phyloP scores from a whole-genome alignment of 2,329 filamentous ascomycete genomes.

The Ceratocystis alfenasii region DNA sequence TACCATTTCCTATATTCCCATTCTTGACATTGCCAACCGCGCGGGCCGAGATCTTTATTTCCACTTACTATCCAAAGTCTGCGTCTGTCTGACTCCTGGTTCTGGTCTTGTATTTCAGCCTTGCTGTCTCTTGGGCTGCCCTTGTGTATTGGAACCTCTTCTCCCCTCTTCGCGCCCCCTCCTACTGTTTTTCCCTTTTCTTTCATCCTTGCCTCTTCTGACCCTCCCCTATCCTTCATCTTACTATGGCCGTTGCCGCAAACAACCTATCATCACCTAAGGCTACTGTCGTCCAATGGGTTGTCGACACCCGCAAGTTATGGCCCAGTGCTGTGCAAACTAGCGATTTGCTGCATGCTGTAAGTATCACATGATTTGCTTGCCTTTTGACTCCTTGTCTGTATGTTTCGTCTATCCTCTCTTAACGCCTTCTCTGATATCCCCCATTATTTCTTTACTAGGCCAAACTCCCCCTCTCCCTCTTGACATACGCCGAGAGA shows the following conservation, averaged over 20 bases:
- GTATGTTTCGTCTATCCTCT: neutral
- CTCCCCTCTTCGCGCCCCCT: neutral
- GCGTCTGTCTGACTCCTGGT: too few species aligned
- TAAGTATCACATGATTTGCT: slow-evolving; percentile 27
- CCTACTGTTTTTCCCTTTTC: neutral
- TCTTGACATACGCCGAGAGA: slow-evolving; percentile 45
- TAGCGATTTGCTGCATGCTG: slow-evolving; percentile 36
- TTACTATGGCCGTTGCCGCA: slow-evolving; percentile 19
- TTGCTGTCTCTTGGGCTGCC: too few species aligned
- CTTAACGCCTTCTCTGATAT: slow-evolving; percentile 6
- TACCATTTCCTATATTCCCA: too few species aligned
- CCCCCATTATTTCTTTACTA: slow-evolving; percentile 25
- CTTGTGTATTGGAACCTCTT: too few species aligned
- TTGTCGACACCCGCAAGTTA: slow-evolving; percentile 47
- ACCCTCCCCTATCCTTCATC: neutral
- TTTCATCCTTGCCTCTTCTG: neutral
- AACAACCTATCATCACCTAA: neutral
- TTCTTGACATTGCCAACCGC: too few species aligned
- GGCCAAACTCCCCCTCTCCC: slow-evolving; percentile 42
- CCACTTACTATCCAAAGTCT: too few species aligned
- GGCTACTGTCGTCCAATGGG: slow-evolving; percentile 42
- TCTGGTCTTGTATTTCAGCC: too few species aligned
- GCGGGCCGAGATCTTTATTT: too few species aligned
- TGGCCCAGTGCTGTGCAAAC: slow-evolving; percentile 44
- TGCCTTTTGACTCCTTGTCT: neutral